Conservation (phyloP, 306 rosid genomes). For the Corylus americana region DNA sequence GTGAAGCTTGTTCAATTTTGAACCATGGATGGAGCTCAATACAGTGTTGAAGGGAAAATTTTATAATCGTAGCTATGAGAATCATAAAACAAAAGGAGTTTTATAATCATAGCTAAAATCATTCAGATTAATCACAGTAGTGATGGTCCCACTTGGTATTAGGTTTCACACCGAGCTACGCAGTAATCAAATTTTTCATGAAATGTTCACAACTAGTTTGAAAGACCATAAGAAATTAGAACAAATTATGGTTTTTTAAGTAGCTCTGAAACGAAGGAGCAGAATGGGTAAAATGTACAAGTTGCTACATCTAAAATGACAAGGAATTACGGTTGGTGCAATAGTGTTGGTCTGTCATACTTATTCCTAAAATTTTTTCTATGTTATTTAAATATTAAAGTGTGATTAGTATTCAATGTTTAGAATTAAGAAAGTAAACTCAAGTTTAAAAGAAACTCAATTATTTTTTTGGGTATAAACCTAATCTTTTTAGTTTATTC, state of each 20-base stretch:
- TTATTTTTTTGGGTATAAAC: background rate
- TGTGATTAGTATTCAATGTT: background rate
- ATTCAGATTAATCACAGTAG: background rate
- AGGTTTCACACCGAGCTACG: background rate
- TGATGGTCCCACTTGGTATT: conserved; percentile 3
- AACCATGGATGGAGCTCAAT: background rate
- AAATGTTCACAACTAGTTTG: no score
- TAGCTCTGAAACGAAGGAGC: no score
- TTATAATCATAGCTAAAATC: background rate
- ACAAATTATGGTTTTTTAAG: background rate
- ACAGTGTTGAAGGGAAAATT: background rate
- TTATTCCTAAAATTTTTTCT: background rate
- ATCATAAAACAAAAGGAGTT: background rate
- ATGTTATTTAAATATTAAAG: background rate
- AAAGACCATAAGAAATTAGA: background rate
- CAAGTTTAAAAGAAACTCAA: background rate
- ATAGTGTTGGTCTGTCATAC: background rate
- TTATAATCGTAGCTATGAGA: background rate
- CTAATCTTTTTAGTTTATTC: background rate
- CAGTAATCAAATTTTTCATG: background rate
- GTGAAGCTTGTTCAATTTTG: background rate
- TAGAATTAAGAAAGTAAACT: background rate
- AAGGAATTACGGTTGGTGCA: no score
- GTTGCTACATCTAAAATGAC: background rate
- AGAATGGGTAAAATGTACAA: background rate